Evolutionary conservation across 805 yeast species (phyloP).

Genomic region (Starmerella etchellsii): DNA sequence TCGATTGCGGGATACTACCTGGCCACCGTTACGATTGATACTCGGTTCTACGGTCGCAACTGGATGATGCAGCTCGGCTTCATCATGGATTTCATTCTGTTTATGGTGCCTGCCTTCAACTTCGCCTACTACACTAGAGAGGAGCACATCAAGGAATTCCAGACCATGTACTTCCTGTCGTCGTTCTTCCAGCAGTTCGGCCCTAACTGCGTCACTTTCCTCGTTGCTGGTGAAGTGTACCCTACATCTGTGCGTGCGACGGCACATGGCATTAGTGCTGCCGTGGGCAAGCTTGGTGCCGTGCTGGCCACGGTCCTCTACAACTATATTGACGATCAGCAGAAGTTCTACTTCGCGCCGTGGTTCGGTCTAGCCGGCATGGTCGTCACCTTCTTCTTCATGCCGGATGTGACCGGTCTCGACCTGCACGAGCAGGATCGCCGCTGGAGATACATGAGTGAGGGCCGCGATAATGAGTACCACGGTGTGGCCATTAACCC

Average conservation of each 20-base stretch:
- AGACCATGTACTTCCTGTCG: conserved; percentile 45
- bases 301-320: conserved; percentile 37
- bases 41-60: conserved; percentile 40
- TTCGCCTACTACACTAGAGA: conserved; percentile 34
- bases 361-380: conserved; percentile 32
- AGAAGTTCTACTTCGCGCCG: conserved; percentile 29
- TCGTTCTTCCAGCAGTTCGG: conserved; percentile 59
- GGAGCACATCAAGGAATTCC: conserved; percentile 28
- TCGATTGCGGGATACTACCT: conserved; percentile 54
- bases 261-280: conserved; percentile 56
- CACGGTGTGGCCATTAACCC: conserved; percentile 31
- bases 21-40: conserved; percentile 42
- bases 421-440: conserved; percentile 30
- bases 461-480: conserved; percentile 29
- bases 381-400: conserved; percentile 25
- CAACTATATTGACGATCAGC: conserved; percentile 28
- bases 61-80: conserved; percentile 45
- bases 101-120: conserved; percentile 47
- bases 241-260: conserved; percentile 55
- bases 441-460: conserved; percentile 27
- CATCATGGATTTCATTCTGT: conserved; percentile 40
- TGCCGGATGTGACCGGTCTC: conserved; percentile 31
- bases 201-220: conserved; percentile 51
- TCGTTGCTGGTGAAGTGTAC: conserved; percentile 53
- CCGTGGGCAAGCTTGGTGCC: conserved; percentile 53